phyloP scores from a whole-genome alignment of 495 filamentous ascomycete species.

The Hyaloscypha bicolor region DNA sequence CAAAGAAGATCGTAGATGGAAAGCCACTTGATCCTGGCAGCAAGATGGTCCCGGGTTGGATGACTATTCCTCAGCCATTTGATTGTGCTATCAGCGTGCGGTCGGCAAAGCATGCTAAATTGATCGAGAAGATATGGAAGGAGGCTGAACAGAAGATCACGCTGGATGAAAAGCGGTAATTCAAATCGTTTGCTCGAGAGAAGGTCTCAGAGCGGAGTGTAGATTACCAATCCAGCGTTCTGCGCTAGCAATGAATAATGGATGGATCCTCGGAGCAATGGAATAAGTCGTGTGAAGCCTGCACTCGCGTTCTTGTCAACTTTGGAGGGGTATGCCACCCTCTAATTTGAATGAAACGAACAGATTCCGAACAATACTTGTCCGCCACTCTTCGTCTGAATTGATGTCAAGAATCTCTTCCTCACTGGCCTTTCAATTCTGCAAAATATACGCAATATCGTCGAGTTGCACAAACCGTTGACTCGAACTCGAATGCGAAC shows the following conservation, averaged over 20 bases:
- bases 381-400: neutral
- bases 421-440: neutral
- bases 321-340: no score
- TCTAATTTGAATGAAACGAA: neutral
- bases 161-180: slow-evolving; percentile 11
- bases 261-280: neutral
- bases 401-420: neutral
- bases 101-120: slow-evolving; percentile 35
- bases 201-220: neutral
- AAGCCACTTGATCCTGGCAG: slow-evolving; percentile 28
- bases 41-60: slow-evolving; percentile 37
- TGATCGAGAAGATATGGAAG: slow-evolving; percentile 30
- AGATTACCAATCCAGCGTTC: neutral
- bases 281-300: no score
- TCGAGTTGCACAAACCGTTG: neutral
- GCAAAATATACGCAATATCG: neutral
- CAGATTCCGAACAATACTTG: neutral
- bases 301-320: no score
- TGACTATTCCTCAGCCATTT: slow-evolving; percentile 40
- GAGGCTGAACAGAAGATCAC: slow-evolving; percentile 7
- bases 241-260: neutral
- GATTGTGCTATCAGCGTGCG: slow-evolving; percentile 39
- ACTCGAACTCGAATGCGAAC: neutral
- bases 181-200: neutral
- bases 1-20: slow-evolving; percentile 15